Evolutionary conservation across 2,329 filamentous ascomycete genomes (phyloP).

Genomic region (Madurella mycetomatis): DNA sequence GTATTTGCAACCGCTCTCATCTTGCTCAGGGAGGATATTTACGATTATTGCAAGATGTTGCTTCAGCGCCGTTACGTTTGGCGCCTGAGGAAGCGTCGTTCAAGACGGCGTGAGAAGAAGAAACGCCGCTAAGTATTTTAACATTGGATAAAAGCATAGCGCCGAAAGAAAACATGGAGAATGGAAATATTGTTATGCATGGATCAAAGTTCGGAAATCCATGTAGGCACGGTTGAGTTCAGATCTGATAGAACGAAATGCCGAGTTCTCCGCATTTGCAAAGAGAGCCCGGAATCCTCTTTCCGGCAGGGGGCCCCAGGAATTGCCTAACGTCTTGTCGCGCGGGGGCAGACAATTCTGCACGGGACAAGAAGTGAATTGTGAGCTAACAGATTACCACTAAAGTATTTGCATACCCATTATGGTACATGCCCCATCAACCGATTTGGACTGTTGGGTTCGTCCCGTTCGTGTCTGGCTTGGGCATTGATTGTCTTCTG

Average conservation of each 20-base stretch:
- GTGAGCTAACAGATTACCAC: no score
- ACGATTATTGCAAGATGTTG: slow-evolving; percentile 39
- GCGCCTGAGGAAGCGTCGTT: slow-evolving; percentile 11
- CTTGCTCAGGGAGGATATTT: slow-evolving; percentile 49
- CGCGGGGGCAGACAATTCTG: neutral
- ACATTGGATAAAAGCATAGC: neutral
- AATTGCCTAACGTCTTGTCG: neutral
- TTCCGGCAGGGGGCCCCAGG: slow-evolving; percentile 1
- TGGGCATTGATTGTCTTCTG: no score
- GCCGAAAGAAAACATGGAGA: no score
- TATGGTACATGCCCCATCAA: no score
- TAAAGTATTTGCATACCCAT: no score
- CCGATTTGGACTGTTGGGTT: no score
- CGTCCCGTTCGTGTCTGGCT: no score
- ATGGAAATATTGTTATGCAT: neutral
- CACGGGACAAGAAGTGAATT: no score
- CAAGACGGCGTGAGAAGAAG: slow-evolving; percentile 9
- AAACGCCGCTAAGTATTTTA: slow-evolving; percentile 6
- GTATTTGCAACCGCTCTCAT: slow-evolving; percentile 46
- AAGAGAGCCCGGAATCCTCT: neutral
- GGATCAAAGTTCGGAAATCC: neutral
- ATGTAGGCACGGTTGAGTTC: no score
- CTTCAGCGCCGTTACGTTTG: slow-evolving; percentile 43
- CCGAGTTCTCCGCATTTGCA: slow-evolving; percentile 6
- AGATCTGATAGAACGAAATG: neutral